A percentile compares a stretch with the other conserved stretches of the same genome.
Conservation (phyloP, 2,329 filamentous ascomycete species). For the Phialophora tarda region DNA sequence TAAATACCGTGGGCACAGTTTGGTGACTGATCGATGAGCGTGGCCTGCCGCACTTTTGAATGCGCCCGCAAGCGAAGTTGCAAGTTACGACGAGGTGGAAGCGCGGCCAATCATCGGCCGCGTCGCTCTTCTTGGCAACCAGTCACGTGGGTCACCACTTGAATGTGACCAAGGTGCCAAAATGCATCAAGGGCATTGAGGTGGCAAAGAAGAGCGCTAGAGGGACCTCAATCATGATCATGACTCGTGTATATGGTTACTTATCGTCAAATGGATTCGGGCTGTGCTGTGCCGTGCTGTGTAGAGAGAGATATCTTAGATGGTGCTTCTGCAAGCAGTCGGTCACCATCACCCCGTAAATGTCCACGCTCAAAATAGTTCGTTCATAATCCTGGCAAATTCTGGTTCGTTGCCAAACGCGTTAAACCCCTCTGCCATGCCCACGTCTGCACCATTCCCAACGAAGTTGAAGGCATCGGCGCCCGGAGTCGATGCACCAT, state of each 20-base stretch:
- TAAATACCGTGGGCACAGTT: not conserved
- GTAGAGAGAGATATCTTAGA: not conserved
- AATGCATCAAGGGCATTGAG: not conserved
- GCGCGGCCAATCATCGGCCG: conserved; percentile 6
- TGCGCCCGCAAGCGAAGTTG: conserved; percentile 18
- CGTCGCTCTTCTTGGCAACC: not conserved
- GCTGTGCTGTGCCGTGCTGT: not conserved
- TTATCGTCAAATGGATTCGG: not conserved
- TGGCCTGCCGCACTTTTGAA: conserved; percentile 16
- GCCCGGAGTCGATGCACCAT: conserved; percentile 44
- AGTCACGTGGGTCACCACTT: conserved; percentile 2
- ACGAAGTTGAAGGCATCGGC: conserved; percentile 42
- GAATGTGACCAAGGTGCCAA: not conserved
- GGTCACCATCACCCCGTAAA: not conserved
- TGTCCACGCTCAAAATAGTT: conserved; percentile 57
- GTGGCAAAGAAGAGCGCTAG: not conserved
- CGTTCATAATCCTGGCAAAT: conserved; percentile 63
- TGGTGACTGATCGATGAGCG: not conserved
- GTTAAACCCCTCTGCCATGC: conserved; percentile 31
- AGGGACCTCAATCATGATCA: not conserved
- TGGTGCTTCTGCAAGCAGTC: not conserved
- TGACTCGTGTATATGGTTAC: not conserved
- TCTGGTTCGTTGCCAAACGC: conserved; percentile 63
- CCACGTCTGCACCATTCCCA: conserved; percentile 43
- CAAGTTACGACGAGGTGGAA: conserved; percentile 11